Conservation (phyloP, 2,329 filamentous ascomycete genomes). For the Aspergillus pseudoglaucus region DNA sequence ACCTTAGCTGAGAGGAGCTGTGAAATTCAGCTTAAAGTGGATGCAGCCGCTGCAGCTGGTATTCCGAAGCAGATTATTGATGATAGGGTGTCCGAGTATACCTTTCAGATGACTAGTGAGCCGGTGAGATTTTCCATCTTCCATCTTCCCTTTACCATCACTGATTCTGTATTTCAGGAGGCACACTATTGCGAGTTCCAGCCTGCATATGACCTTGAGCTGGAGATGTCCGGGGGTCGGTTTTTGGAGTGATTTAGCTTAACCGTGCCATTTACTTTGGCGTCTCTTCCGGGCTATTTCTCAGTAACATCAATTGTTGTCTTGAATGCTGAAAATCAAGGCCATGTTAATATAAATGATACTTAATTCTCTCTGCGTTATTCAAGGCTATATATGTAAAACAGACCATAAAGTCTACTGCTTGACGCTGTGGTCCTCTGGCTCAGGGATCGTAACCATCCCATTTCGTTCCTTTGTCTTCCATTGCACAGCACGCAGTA, state of each 20-base stretch:
- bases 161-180: background rate
- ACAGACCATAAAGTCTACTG: no score
- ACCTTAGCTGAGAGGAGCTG: conserved; percentile 63
- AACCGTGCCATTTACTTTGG: background rate
- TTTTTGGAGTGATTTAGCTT: conserved; percentile 1
- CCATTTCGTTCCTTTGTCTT: conserved; percentile 19
- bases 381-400: no score
- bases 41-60: conserved; percentile 55
- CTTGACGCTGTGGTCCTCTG: conserved; percentile 5
- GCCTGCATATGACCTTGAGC: conserved; percentile 3
- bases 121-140: background rate
- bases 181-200: conserved; percentile 5
- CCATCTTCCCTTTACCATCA: background rate
- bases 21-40: conserved; percentile 60
- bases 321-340: no score
- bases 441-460: conserved; percentile 4
- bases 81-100: conserved; percentile 46
- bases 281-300: no score
- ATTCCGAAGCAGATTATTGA: conserved; percentile 48
- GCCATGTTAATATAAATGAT: no score
- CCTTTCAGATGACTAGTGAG: background rate
- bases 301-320: no score
- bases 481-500: conserved; percentile 23
- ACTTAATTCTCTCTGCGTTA: no score
- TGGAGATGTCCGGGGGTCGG: conserved; percentile 2